Evolutionary conservation across 163 green algal species (phyloP).

Genomic region (Scenedesmus sp.): DNA sequence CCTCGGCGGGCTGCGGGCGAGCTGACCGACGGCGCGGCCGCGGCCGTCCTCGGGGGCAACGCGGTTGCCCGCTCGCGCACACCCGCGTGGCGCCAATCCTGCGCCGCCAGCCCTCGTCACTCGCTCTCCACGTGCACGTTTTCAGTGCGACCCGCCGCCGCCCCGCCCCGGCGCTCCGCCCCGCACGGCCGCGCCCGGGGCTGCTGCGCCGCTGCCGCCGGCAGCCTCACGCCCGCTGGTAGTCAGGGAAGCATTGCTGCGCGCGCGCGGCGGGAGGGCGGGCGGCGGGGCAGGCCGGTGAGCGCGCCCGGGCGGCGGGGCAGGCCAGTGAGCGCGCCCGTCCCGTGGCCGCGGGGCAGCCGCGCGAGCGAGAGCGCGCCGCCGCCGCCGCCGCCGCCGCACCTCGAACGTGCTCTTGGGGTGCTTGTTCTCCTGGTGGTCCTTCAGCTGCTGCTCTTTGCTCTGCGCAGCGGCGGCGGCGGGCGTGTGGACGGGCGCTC

Average conservation of each 20-base stretch:
- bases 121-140: neutral
- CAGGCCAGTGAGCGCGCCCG: neutral
- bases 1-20: too few species aligned
- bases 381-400: neutral
- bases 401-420: conserved; percentile 40
- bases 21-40: too few species aligned
- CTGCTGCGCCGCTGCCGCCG: too few species aligned
- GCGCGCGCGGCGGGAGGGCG: neutral
- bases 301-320: neutral
- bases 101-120: neutral
- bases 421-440: conserved; percentile 47
- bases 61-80: too few species aligned
- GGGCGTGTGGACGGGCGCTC: too few species aligned
- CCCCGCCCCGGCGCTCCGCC: too few species aligned
- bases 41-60: too few species aligned
- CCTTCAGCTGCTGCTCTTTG: conserved; percentile 39
- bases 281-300: neutral
- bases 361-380: too few species aligned
- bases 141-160: neutral
- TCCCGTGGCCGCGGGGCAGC: neutral
- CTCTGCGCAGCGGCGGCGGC: neutral
- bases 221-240: conserved; percentile 9
- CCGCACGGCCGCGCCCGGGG: too few species aligned
- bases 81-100: neutral
- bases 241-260: conserved; percentile 42